Conservation (phyloP, 176 grass and related monocot species). For the Triticum monococcum region DNA sequence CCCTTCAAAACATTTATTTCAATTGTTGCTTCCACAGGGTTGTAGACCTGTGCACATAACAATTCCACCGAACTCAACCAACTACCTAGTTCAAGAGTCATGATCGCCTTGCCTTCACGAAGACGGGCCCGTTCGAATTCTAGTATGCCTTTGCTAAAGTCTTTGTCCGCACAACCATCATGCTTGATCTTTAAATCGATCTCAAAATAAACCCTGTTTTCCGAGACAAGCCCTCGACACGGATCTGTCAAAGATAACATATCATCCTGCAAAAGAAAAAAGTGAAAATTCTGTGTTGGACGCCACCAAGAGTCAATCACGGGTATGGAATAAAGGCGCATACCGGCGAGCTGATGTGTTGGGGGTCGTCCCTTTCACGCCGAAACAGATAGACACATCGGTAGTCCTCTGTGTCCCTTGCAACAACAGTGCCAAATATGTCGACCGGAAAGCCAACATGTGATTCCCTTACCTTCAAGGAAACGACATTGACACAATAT, state of each 20-base stretch:
- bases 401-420: no score
- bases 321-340: neutral
- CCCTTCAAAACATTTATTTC: neutral
- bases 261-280: neutral
- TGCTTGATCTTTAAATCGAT: neutral
- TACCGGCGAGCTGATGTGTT: no score
- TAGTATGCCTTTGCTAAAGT: neutral
- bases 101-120: neutral
- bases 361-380: no score
- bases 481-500: neutral
- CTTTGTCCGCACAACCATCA: neutral
- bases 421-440: no score
- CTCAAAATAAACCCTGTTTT: neutral
- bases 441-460: neutral
- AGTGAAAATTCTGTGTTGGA: neutral
- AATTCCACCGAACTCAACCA: neutral
- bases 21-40: neutral
- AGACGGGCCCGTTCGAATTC: neutral
- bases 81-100: neutral
- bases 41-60: neutral
- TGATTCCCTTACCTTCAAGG: neutral
- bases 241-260: neutral
- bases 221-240: neutral
- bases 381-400: no score
- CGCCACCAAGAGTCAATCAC: neutral